Percentiles rank a stretch among this genome's conserved stretches.
Conservation (phyloP, 768 basidiomycete species). For the Rossbeevera mucosa region DNA sequence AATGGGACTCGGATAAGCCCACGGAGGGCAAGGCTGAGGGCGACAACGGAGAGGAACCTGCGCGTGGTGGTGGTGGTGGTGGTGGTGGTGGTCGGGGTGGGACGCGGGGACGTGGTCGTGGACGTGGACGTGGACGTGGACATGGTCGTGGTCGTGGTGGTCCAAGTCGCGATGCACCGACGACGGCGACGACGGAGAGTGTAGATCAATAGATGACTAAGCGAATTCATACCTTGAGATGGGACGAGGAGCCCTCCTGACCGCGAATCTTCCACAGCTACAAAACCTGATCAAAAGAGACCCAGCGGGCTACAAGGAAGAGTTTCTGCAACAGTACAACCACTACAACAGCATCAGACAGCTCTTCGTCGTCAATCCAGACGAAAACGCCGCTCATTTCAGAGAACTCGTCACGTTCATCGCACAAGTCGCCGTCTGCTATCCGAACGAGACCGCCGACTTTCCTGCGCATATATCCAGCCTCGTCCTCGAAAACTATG, state of each 20-base stretch:
- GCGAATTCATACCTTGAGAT: not conserved
- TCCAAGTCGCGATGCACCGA: constrained; percentile 4
- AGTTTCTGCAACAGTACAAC: constrained; percentile 95
- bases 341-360: constrained; percentile 86
- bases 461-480: constrained; percentile 78
- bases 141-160: constrained; percentile 33
- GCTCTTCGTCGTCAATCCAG: constrained; percentile 78
- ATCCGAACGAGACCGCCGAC: constrained; percentile 83
- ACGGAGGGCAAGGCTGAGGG: constrained; percentile 9
- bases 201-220: constrained; percentile 26
- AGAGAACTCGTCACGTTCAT: constrained; percentile 88
- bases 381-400: constrained; percentile 82
- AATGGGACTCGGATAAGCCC: constrained; percentile 81
- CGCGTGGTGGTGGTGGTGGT: constrained; percentile 30
- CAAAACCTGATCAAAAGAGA: constrained; percentile 98
- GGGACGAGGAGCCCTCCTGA: constrained; percentile 45
- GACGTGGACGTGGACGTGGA: constrained; percentile 31
- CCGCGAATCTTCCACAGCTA: constrained; percentile 88
- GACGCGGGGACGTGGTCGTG: constrained; percentile 35
- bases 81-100: constrained; percentile 33
- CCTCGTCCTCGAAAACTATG: constrained; percentile 76
- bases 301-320: constrained; percentile 84
- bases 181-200: constrained; percentile 1
- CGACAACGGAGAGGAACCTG: constrained; percentile 21
- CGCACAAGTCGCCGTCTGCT: constrained; percentile 73